Base-by-base conservation (phyloP, 2,329 filamentous ascomycete species). In the Sarocladium kiliense region DNA sequence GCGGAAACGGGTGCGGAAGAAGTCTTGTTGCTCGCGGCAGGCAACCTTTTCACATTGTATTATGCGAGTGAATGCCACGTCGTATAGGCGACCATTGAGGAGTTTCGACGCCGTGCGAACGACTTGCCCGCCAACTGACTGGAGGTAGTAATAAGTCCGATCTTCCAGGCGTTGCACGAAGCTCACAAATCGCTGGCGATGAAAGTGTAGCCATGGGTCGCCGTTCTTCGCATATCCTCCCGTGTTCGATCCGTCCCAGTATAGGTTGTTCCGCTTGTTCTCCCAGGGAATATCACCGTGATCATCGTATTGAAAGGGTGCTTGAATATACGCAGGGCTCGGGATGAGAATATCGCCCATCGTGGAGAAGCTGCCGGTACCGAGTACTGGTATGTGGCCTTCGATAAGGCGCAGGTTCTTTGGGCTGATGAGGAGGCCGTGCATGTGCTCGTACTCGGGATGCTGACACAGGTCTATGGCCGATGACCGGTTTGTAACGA, bases 231-330 rank as follows among this genome's bases (percentile, higher is more conserved):
- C 67, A 37, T 67, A 74, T 0, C 73, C 78, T 2, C 80, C 81
- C 0, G 80, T 82, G 0, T 73, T 81, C 0, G 76, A 80, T 0
- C 81, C 81, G 0, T 76, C 74, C 82, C 81, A 85, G 62, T 84
- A 84, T 0, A 84, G 61, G 2, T 73, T 74, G 34, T 77, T 74
- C 1, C 59, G 59, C 60, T 85, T 85, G 5, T 68, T 47, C 0
- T 75, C 64, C 79, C 80, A 85, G 0, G 66, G 61, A 0, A 73
- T 37, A 56, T 82, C 80, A 2, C 67, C 47, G 0, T 57, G 27
- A 0, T 65, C 61, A 2, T 73, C 63, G 59, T 82, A 82, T 3
- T 60, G 57, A 27, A 77, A 73, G 41, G 72, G 66, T 2, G 65
- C 16, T 56, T 73, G 67, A n/a, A 72, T 60, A 57, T 82, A 82